Base-by-base conservation (phyloP, 257 asterid genomes). In the Fraxinus anomala region DNA sequence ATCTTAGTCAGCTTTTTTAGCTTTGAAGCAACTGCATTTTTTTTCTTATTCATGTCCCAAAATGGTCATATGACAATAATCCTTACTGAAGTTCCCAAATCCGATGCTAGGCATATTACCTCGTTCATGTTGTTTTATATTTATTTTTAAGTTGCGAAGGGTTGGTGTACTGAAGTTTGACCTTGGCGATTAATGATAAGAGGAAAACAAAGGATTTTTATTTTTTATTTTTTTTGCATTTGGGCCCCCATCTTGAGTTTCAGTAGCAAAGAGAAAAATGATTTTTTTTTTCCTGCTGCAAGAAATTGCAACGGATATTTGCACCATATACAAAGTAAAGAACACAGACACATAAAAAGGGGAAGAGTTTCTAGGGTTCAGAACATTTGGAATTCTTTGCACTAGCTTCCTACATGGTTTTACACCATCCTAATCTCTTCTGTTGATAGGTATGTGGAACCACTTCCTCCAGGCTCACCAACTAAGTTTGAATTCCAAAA, bases 401-500 rank as follows among this genome's bases (percentile, higher is more conserved):
- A 9, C 37, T 72, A 78, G 56, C 39, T 65, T 63, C 36, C 17
- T 76, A 33, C 28, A 59, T 79, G 33, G 63, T 63, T 31, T 83
- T 13, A 66, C 59, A 59, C 69, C n/a, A 61, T 82, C 56, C 34
- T 73, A 9, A 44, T 72, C 42, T 47, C 76, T 81, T 81, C 70
- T 36, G 24, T 37, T 82, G 84, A 66, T 88, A 96, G 99, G 82
- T 96, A 86, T 79, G 76, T 93, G 82, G 99, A 96, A 73, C 98
- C 99, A 73, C 97, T 96, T 75, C 96, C 95, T 79, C 83, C 84
- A 73, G 97, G 91, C 72, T 92, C 93, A 0, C 83, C 92, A 72
- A 80, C 89, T 31, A 96, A 96, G 87, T 89, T 93, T 54, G 99
- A 93, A 79, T 96, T 96, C 23, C 98, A 93, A 49, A 96, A 92